Base-by-base conservation (phyloP, 2,329 filamentous ascomycete species). In the Colletotrichum musae region DNA sequence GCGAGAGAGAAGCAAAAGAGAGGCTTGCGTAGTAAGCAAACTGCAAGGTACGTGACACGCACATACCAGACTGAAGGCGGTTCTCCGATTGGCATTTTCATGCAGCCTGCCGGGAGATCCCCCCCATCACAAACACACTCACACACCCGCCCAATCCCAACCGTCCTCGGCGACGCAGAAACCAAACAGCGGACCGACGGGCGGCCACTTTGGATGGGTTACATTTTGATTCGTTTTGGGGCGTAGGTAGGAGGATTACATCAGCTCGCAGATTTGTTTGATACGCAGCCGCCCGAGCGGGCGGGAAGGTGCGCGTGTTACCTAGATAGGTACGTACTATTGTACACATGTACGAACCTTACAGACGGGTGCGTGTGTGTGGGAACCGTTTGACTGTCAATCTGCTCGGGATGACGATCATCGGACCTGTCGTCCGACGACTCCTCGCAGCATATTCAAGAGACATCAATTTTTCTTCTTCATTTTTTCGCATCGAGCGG, bases 71-170 rank as follows among this genome's bases (percentile, higher is more conserved):
- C 7, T 3, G 1, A 6, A 28, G 58, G 58, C n/a, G 16, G 4
- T 26, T 60, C 36, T 16, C 47, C 45, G 28, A 61, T 61, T 61
- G 58, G 48, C 7, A 36, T 36, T 59, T 61, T 53, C 58, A 61
- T 53, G 58, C 58, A 43, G 36, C 26, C 12, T 52, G 48, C 48
- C 58, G 47, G 58, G 58, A 52, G 58, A 64, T 58, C 65, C 39
- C 53, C 53, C 41, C 21, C 21, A 24, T 24, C 21, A 24, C 21
- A 24, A n/a, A 24, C 21, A 24, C 21, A 24, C 21, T 0, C 21
- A 24, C 21, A 24, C 21, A 24, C 21, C 21, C 21, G 21, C 21
- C 21, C 21, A 24, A 24, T 53, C 28, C 52, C 60, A 50, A 45
- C 10, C 57, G 45, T 28, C 5, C 12, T 58, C 48, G 13, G 28